A percentile compares a stretch with the other conserved stretches of the same genome.
These are phyloP conservation scores for Pleurotus ostreatus DNA, from an alignment of 768 basidiomycete species.

Conservation along the genomic window DNA sequence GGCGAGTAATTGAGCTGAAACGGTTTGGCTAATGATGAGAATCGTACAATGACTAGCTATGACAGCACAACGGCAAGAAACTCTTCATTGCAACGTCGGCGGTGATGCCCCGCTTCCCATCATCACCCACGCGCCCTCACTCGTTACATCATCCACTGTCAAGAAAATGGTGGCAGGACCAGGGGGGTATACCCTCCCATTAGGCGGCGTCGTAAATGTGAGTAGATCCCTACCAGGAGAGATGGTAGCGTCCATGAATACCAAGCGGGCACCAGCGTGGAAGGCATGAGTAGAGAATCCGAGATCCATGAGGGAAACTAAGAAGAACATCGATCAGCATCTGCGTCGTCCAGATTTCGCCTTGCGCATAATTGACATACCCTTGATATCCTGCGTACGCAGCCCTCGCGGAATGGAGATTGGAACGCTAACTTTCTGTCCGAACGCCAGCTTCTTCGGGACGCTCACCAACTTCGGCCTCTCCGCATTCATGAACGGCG, in stretches of 20 bases:
- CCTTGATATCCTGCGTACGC: constrained; percentile 14
- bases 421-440: constrained; percentile 26
- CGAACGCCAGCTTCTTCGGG: constrained; percentile 25
- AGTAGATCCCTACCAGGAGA: constrained; percentile 23
- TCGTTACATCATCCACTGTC: constrained; percentile 14
- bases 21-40: too few species aligned
- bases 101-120: constrained; percentile 14
- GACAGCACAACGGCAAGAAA: neutral
- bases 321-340: neutral
- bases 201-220: constrained; percentile 30
- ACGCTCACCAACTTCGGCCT: constrained; percentile 18
- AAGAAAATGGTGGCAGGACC: constrained; percentile 20
- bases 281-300: constrained; percentile 32
- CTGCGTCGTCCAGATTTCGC: neutral
- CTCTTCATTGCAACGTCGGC: constrained; percentile 12
- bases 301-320: constrained; percentile 30
- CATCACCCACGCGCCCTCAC: constrained; percentile 12
- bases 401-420: constrained; percentile 23
- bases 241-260: constrained; percentile 26
- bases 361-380: neutral
- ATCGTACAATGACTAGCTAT: too few species aligned
- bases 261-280: constrained; percentile 29
- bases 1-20: too few species aligned
- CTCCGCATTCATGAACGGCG: constrained; percentile 25
- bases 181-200: constrained; percentile 28